Percentiles rank a stretch among this genome's conserved stretches.
Conservation (phyloP, 2,329 filamentous ascomycete species). For the Alternaria dauci region DNA sequence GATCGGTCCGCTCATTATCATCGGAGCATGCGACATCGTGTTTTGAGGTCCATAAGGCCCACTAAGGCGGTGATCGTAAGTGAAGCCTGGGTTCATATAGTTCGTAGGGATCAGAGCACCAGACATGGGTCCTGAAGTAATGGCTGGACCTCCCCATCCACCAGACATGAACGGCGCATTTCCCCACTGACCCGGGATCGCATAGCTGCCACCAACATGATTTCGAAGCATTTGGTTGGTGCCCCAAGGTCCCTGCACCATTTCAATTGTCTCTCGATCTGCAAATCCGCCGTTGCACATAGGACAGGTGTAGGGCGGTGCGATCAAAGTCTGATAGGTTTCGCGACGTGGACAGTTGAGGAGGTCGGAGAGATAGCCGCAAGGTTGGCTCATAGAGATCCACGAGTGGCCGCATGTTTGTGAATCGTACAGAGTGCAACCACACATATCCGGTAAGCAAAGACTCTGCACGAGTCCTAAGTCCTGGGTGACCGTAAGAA, state of each 20-base stretch:
- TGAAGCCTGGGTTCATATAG: slow-evolving; percentile 5
- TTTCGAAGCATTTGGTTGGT: slow-evolving; percentile 44
- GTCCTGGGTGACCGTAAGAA: neutral
- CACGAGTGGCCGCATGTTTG: slow-evolving; percentile 59
- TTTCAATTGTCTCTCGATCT: slow-evolving; percentile 41
- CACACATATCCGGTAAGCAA: slow-evolving; percentile 54
- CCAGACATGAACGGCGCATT: slow-evolving; percentile 24
- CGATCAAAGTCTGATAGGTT: slow-evolving; percentile 37
- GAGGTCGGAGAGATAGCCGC: slow-evolving; percentile 52
- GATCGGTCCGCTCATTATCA: slow-evolving; percentile 8
- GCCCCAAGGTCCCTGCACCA: slow-evolving; percentile 45
- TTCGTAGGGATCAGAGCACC: slow-evolving; percentile 24
- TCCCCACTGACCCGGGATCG: slow-evolving; percentile 39
- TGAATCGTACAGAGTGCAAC: slow-evolving; percentile 56
- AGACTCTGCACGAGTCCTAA: neutral
- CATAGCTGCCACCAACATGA: slow-evolving; percentile 36
- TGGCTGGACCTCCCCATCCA: slow-evolving; percentile 18
- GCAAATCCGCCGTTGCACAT: slow-evolving; percentile 40
- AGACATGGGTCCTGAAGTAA: slow-evolving; percentile 23
- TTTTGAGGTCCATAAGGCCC: slow-evolving; percentile 26
- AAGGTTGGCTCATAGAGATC: slow-evolving; percentile 58
- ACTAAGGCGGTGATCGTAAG: slow-evolving; percentile 32
- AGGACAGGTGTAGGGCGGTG: slow-evolving; percentile 40
- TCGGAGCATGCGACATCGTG: slow-evolving; percentile 11
- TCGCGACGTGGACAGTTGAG: slow-evolving; percentile 53